Evolutionary conservation across 2,329 filamentous ascomycete genomes (phyloP).

Genomic region (Pseudovirgaria hyperparasitica): DNA sequence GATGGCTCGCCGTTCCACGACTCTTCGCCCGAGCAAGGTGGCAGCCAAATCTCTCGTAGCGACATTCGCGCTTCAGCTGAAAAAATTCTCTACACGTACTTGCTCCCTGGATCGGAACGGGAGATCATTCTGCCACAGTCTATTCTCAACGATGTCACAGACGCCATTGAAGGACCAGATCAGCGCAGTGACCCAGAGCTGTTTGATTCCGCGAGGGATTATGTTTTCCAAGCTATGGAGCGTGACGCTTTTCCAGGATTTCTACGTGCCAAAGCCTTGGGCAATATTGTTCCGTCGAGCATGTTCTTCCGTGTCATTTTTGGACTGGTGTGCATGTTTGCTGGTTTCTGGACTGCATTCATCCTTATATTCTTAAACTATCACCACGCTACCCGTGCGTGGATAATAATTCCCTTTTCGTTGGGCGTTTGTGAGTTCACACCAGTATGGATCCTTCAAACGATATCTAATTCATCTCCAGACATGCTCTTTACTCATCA

Average conservation of each 20-base stretch:
- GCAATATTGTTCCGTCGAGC: constrained; percentile 86
- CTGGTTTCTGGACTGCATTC: constrained; percentile 87
- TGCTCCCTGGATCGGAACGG: constrained; percentile 87
- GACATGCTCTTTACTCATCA: constrained; percentile 82
- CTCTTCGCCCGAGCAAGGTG: constrained; percentile 19
- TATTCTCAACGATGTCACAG: constrained; percentile 76
- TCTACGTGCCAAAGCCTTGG: constrained; percentile 83
- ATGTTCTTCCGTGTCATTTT: constrained; percentile 76
- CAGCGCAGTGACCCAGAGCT: constrained; percentile 93
- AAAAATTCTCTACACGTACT: constrained; percentile 96
- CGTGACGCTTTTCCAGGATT: constrained; percentile 98
- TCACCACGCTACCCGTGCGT: constrained; percentile 61
- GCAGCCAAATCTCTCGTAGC: constrained; percentile 50
- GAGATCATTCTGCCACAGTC: constrained; percentile 87
- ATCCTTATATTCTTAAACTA: constrained; percentile 83
- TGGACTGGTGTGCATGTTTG: constrained; percentile 77
- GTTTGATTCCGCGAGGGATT: constrained; percentile 95
- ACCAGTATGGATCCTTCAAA: constrained; percentile 52
- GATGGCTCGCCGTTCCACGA: constrained; percentile 40
- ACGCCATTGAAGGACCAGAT: constrained; percentile 69
- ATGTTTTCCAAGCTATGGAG: constrained; percentile 99
- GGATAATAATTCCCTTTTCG: constrained; percentile 42
- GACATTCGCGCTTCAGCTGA: constrained; percentile 90
- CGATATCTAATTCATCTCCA: too few relatives aligned
- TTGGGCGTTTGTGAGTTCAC: too few relatives aligned